phyloP scores from a whole-genome alignment of 768 basidiomycete genomes.

The Chalciporus chontae region DNA sequence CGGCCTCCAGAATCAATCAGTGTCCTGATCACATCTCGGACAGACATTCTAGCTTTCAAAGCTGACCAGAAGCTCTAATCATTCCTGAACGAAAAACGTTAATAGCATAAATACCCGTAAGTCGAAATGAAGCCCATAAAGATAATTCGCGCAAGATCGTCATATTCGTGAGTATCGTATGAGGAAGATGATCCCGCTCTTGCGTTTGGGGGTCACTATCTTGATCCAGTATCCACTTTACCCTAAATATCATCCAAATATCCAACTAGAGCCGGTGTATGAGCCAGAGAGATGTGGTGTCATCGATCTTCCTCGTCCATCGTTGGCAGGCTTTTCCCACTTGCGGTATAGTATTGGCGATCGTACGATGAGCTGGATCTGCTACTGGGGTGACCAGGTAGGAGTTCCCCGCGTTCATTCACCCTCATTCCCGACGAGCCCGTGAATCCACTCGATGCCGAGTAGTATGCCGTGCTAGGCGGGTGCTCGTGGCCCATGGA shows the following conservation, averaged over 20 bases:
- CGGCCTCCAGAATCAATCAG: background rate
- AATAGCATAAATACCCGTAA: constrained; percentile 26
- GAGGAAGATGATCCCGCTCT: background rate
- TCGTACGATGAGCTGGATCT: constrained; percentile 9
- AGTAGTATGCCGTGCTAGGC: constrained; percentile 24
- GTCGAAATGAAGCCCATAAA: constrained; percentile 18
- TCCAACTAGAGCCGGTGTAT: background rate
- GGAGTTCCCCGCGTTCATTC: constrained; percentile 29
- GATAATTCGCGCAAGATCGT: constrained; percentile 20
- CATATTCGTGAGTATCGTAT: constrained; percentile 8
- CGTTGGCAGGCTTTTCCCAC: constrained; percentile 10
- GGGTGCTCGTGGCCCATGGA: constrained; percentile 9
- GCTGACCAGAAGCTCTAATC: constrained; percentile 1
- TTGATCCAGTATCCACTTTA: background rate
- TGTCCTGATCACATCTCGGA: constrained; percentile 1
- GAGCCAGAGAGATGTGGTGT: background rate
- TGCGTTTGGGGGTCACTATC: background rate
- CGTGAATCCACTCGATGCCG: constrained; percentile 22
- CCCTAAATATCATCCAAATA: background rate
- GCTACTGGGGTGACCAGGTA: background rate
- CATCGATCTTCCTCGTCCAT: constrained; percentile 7
- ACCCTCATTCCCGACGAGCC: constrained; percentile 11
- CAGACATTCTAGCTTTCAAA: background rate
- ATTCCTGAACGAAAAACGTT: constrained; percentile 7
- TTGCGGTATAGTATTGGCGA: constrained; percentile 16